Evolutionary conservation across 1,284 basidiomycete genomes (phyloP).

Genomic region (Abortiporus biennis): DNA sequence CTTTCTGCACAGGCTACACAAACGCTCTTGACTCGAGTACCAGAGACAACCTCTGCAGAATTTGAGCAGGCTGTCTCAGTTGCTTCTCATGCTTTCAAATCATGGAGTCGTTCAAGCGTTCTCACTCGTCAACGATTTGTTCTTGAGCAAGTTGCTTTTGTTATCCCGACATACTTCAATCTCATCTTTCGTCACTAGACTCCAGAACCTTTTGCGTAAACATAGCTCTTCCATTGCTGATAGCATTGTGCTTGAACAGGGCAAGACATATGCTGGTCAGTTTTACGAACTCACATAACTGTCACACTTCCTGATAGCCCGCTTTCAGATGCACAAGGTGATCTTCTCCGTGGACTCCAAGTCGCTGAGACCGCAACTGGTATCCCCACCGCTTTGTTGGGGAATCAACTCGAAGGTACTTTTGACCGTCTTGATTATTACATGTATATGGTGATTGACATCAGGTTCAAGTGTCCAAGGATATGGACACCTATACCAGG

Average conservation of each 20-base stretch:
- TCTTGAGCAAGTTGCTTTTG: conserved; percentile 57
- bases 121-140: conserved; percentile 86
- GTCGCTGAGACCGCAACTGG: conserved; percentile 89
- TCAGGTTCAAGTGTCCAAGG: conserved; percentile 82
- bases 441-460: no score
- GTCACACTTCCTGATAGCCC: conserved; percentile 1
- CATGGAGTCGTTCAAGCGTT: conserved; percentile 85
- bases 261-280: conserved; percentile 84
- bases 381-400: conserved; percentile 80
- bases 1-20: conserved; percentile 66
- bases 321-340: conserved; percentile 83
- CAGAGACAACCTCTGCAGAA: conserved; percentile 81
- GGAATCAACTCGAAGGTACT: conserved; percentile 87
- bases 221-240: conserved; percentile 72
- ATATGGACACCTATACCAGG: conserved; percentile 94
- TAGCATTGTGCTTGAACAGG: conserved; percentile 86
- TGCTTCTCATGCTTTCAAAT: conserved; percentile 84
- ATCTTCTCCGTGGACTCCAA: conserved; percentile 89
- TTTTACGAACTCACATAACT: conserved; percentile 12
- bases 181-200: conserved; percentile 32
- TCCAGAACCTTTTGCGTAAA: conserved; percentile 76
- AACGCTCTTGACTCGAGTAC: conserved; percentile 82
- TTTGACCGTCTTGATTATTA: no score
- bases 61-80: conserved; percentile 84
- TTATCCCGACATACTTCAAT: not conserved